Evolutionary conservation across 2,329 filamentous ascomycete species (phyloP).

Genomic region (Claviceps cyperi): DNA sequence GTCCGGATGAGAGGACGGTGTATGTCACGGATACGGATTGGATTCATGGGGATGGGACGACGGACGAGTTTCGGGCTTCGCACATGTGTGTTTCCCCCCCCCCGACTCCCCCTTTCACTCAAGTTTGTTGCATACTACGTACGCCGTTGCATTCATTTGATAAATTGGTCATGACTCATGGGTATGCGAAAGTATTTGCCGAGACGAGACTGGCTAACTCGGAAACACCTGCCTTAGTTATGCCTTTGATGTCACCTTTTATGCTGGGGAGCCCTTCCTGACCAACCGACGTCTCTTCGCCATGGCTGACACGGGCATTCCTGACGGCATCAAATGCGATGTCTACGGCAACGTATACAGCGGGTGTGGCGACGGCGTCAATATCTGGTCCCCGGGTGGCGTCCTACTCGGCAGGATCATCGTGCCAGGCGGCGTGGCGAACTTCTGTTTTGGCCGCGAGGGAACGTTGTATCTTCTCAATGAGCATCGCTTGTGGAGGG

Average conservation of each 20-base stretch:
- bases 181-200: too few relatives aligned
- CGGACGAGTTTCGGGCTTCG: background rate
- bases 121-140: too few relatives aligned
- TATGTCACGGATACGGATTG: slow-evolving; percentile 40
- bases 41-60: background rate
- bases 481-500: slow-evolving; percentile 28
- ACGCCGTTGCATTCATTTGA: too few relatives aligned
- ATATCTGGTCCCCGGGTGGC: slow-evolving; percentile 31
- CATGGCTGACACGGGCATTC: slow-evolving; percentile 31
- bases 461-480: slow-evolving; percentile 32
- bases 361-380: slow-evolving; percentile 33
- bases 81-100: background rate
- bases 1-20: slow-evolving; percentile 33
- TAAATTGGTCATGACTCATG: too few relatives aligned
- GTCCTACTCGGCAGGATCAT: slow-evolving; percentile 30
- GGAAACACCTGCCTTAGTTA: slow-evolving; percentile 12
- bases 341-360: slow-evolving; percentile 32
- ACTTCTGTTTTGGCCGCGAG: slow-evolving; percentile 31
- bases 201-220: too few relatives aligned
- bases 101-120: too few relatives aligned
- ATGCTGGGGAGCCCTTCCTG: slow-evolving; percentile 22
- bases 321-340: slow-evolving; percentile 33
- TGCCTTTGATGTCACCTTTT: slow-evolving; percentile 18
- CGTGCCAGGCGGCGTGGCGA: slow-evolving; percentile 26
- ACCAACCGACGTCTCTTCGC: slow-evolving; percentile 36